phyloP scores from a whole-genome alignment of 179 eudicot species.

The Gypsophila paniculata region DNA sequence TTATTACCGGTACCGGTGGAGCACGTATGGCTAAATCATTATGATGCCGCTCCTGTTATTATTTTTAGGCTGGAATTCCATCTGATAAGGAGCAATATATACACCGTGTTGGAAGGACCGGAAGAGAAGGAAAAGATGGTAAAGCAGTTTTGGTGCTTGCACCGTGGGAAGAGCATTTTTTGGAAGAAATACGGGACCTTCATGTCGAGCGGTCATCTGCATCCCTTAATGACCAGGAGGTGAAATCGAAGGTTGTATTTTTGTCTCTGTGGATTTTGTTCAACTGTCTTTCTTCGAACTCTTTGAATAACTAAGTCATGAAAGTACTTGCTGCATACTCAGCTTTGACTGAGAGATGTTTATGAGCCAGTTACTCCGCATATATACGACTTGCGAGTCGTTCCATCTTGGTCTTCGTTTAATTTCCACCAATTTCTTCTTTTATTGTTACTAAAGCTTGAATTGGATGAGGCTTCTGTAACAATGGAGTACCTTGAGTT shows the following conservation, averaged over 20 bases:
- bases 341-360: neutral
- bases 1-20: neutral
- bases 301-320: neutral
- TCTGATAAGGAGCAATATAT: constrained; percentile 74
- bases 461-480: neutral
- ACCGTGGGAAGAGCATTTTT: constrained; percentile 85
- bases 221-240: constrained; percentile 46
- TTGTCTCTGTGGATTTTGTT: constrained; percentile 2
- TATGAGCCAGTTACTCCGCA: neutral
- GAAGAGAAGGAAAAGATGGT: constrained; percentile 87
- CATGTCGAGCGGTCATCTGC: constrained; percentile 51
- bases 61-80: constrained; percentile 72
- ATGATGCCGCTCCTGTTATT: neutral
- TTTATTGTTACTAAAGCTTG: neutral
- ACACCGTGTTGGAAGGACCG: constrained; percentile 91
- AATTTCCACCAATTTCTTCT: neutral
- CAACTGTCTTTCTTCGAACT: constrained; percentile 5
- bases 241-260: constrained; percentile 50
- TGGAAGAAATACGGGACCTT: constrained; percentile 66
- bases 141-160: constrained; percentile 81
- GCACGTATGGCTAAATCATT: neutral
- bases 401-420: no score
- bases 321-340: neutral
- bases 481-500: neutral
- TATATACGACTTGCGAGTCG: neutral